Conservation (phyloP, 2,329 filamentous ascomycete species). For the Aspergillus phoenicis region DNA sequence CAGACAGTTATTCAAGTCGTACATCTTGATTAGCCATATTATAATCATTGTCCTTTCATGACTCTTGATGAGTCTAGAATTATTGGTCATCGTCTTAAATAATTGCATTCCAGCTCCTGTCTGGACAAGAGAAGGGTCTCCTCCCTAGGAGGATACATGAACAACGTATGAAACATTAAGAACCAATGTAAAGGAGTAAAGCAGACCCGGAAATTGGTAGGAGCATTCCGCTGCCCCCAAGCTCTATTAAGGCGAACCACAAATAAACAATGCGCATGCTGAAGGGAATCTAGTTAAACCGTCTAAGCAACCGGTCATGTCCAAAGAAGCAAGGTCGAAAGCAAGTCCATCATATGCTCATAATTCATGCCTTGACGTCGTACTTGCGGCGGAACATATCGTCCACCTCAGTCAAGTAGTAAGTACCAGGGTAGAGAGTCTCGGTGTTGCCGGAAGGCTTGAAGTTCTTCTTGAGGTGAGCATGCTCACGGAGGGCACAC, state of each 20-base stretch:
- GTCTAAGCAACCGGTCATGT: slow-evolving; percentile 33
- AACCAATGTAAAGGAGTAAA: slow-evolving; percentile 1
- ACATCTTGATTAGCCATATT: slow-evolving; percentile 20
- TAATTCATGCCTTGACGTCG: slow-evolving; percentile 67
- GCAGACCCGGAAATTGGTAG: slow-evolving; percentile 9
- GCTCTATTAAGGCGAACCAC: slow-evolving; percentile 30
- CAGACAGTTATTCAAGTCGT: not conserved
- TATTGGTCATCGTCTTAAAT: slow-evolving; percentile 21
- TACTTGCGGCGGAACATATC: slow-evolving; percentile 86
- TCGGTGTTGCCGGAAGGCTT: slow-evolving; percentile 68
- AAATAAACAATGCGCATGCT: slow-evolving; percentile 33
- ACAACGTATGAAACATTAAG: slow-evolving; percentile 9
- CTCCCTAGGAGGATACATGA: slow-evolving; percentile 5
- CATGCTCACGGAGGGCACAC: slow-evolving; percentile 79
- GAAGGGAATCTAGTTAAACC: slow-evolving; percentile 39
- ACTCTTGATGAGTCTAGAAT: slow-evolving; percentile 16
- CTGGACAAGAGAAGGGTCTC: slow-evolving; percentile 5
- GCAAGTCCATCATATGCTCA: slow-evolving; percentile 18
- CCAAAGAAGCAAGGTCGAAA: slow-evolving; percentile 28
- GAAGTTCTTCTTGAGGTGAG: slow-evolving; percentile 80
- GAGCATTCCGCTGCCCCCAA: slow-evolving; percentile 11
- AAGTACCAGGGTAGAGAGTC: slow-evolving; percentile 67
- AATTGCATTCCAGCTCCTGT: slow-evolving; percentile 9
- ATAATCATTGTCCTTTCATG: slow-evolving; percentile 17
- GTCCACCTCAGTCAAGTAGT: slow-evolving; percentile 79